A percentile compares a stretch with the other conserved stretches of the same genome.
phyloP scores from a whole-genome alignment of 164 flowering plant genomes.

The Litsea cubeba region DNA sequence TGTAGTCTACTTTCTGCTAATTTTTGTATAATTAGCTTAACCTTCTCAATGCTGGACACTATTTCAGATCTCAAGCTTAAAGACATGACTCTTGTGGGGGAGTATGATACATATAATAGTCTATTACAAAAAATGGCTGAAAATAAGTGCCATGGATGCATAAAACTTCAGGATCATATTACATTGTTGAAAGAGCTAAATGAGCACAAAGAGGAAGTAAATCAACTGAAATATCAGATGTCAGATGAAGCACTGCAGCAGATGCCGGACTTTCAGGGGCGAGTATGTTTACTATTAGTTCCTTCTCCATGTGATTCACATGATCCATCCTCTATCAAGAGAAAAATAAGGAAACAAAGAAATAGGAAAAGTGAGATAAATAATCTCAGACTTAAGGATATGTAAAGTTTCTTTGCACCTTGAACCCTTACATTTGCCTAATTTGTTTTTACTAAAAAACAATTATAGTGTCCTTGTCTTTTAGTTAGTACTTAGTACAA shows the following conservation, averaged over 20 bases:
- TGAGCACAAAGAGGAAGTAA: slow-evolving; percentile 65
- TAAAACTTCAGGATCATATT: slow-evolving; percentile 73
- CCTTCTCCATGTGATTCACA: too few species aligned
- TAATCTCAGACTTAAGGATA: too few species aligned
- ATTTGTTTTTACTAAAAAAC: too few species aligned
- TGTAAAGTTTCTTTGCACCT: too few species aligned
- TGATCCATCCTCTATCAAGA: too few species aligned
- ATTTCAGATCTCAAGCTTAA: slow-evolving; percentile 83
- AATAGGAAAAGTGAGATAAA: too few species aligned
- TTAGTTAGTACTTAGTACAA: too few species aligned
- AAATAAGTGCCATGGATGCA: slow-evolving; percentile 87
- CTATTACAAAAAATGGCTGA: slow-evolving; percentile 64
- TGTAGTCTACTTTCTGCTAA: too few species aligned
- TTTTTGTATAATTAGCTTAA: too few species aligned
- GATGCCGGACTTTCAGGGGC: slow-evolving; percentile 99
- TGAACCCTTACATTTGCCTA: too few species aligned
- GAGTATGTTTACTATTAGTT: slow-evolving; percentile 41
- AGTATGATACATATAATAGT: slow-evolving; percentile 53
- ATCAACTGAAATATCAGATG: slow-evolving; percentile 65
- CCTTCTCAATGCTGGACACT: not conserved
- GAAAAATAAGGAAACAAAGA: too few species aligned
- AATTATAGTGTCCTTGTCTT: too few species aligned
- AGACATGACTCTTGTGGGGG: slow-evolving; percentile 55
- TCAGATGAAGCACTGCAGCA: slow-evolving; percentile 98
- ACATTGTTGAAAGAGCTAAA: slow-evolving; percentile 50